Conservation (phyloP, 2,329 filamentous ascomycete species). For the Nothopassalora personata region DNA sequence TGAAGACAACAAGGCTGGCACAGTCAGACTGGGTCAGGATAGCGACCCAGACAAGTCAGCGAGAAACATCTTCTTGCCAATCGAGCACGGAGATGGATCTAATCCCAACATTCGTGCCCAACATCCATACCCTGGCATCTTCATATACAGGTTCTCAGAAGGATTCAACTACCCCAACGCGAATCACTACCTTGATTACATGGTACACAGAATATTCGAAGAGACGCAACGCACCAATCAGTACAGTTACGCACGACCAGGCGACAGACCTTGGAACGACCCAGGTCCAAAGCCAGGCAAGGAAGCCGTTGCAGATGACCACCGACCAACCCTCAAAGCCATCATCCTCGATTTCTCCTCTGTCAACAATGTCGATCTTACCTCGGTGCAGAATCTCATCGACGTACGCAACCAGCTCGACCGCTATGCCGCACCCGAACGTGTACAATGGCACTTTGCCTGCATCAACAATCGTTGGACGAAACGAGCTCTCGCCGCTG, state of each 20-base stretch:
- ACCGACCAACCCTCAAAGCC: slow-evolving; percentile 71
- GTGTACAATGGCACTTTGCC: slow-evolving; percentile 94
- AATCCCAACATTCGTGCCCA: slow-evolving; percentile 79
- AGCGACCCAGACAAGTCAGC: slow-evolving; percentile 47
- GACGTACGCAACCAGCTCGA: slow-evolving; percentile 94
- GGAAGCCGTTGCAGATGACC: slow-evolving; percentile 40
- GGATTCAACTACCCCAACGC: slow-evolving; percentile 96
- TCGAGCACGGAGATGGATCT: slow-evolving; percentile 82
- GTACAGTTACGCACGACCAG: slow-evolving; percentile 52
- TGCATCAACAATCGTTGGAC: slow-evolving; percentile 92
- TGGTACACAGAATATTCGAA: slow-evolving; percentile 41
- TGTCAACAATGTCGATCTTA: slow-evolving; percentile 91
- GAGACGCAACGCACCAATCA: slow-evolving; percentile 72
- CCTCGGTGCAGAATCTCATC: slow-evolving; percentile 85
- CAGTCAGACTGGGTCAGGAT: slow-evolving; percentile 25
- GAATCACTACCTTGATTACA: slow-evolving; percentile 76
- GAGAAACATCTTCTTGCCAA: slow-evolving; percentile 79
- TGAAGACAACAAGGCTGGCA: slow-evolving; percentile 43
- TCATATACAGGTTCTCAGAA: slow-evolving; percentile 92
- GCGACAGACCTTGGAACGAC: slow-evolving; percentile 91
- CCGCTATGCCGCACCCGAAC: slow-evolving; percentile 70
- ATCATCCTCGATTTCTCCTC: slow-evolving; percentile 89
- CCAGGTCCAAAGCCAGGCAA: slow-evolving; percentile 64
- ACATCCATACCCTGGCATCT: slow-evolving; percentile 81
- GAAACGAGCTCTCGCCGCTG: slow-evolving; percentile 79